Evolutionary conservation across 495 filamentous ascomycete species (phyloP).

Genomic region (Podospora didyma): DNA sequence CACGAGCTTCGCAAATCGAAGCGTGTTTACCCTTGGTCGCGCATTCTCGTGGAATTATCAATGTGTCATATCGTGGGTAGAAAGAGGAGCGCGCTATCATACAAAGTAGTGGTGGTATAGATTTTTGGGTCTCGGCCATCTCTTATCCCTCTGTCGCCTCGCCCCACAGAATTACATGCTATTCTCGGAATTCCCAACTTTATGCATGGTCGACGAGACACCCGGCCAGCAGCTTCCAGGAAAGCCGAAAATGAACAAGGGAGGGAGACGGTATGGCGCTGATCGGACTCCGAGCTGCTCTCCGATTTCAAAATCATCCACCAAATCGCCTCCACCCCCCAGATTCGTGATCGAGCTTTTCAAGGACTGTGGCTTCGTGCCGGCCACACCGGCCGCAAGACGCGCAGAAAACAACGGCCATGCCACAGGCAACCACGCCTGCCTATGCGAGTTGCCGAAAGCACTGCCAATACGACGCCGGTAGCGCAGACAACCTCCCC

Average conservation of each 20-base stretch:
- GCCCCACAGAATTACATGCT: background rate
- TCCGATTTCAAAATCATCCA: background rate
- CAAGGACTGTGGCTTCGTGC: slow-evolving; percentile 21
- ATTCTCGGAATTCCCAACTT: background rate
- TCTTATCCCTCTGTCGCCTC: background rate
- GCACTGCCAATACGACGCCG: slow-evolving; percentile 12
- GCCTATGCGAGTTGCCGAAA: background rate
- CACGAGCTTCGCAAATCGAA: no score
- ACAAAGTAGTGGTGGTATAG: slow-evolving; percentile 3
- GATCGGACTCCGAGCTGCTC: background rate
- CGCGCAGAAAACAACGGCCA: slow-evolving; percentile 6
- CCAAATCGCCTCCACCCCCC: background rate
- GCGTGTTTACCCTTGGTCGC: no score
- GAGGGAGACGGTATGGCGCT: no score
- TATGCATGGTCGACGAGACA: background rate
- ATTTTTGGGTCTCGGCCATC: background rate
- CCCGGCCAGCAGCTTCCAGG: background rate
- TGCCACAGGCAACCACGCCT: slow-evolving; percentile 3
- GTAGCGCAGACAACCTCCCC: slow-evolving; percentile 12
- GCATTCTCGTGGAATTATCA: background rate
- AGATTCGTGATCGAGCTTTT: slow-evolving; percentile 8
- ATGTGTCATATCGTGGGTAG: background rate
- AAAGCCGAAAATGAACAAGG: background rate
- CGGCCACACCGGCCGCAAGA: slow-evolving; percentile 7
- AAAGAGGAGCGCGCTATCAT: slow-evolving; percentile 4